Evolutionary conservation across 352 stramenopile genomes (phyloP), one percentile per base, ranked within the genome.

Genomic region (Pythium aphanidermatum): DNA sequence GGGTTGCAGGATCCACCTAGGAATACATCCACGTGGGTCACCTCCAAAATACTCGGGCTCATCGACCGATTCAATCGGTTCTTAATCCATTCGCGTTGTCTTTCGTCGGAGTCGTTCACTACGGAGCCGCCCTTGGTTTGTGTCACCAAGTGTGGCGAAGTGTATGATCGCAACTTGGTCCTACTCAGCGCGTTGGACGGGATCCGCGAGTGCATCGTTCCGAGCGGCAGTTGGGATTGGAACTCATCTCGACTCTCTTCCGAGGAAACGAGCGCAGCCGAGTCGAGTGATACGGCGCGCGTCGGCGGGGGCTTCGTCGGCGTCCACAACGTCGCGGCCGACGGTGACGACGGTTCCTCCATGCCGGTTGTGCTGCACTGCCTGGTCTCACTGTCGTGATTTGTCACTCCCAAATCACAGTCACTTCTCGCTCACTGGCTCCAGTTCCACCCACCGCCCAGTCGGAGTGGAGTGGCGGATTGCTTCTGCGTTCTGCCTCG

Each of bases 1-100:
- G 86, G 84, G 58, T 95, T 95, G 55, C 86, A 96, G 7, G 81
- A 92, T 1, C 85, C 86, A 5, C 71, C 84, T 8, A 93, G 71
- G 54, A 95, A 92, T 6, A 94, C 63, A 48, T 80, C 75, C 14
- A 78, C 65, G 41, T 77, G 63, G 10, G 55, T 63, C 11, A 63
- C 14, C 19, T 40, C 13, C 25, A n/a, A n/a, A n/a, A n/a, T n/a
- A n/a, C n/a, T n/a, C n/a, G n/a, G n/a, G n/a, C n/a, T n/a, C n/a
- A n/a, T n/a, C n/a, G n/a, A n/a, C n/a, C n/a, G n/a, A n/a, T n/a
- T n/a, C n/a, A n/a, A n/a, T n/a, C n/a, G n/a, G n/a, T n/a, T n/a
- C n/a, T n/a, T n/a, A n/a, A n/a, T n/a, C n/a, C n/a, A n/a, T n/a
- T n/a, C n/a, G n/a, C n/a, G n/a, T n/a, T n/a, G n/a, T n/a, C n/a